Base-by-base conservation (phyloP, 306 rosid genomes). In the Rubus parviflorus region DNA sequence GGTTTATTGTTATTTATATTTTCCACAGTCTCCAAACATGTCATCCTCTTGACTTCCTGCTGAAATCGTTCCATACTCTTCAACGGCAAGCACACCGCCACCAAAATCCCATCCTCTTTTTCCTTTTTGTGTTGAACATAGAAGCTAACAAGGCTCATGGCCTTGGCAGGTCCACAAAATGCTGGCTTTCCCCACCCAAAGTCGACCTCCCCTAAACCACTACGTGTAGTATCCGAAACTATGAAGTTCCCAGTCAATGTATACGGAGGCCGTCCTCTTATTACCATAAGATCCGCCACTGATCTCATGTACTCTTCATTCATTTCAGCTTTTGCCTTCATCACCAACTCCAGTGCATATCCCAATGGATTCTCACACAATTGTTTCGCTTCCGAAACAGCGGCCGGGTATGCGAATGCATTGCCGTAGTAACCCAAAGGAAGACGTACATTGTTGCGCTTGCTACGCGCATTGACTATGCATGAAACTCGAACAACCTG, bases 131-230 rank as follows among this genome's bases (percentile, higher is more conserved):
- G 19, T 0, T 68, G 46, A 0, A 74, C 1, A 2, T 9, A 54
- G 74, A n/a, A 85, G 30, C 76, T 78, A 16, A 20, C 30, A 25
- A 15, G 56, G 8, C 66, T 77, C 15, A 53, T 11, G 2, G 47
- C 0, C 6, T 77, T 79, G 9, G 86, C 79, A 0, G 10, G 48
- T 20, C 89, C 90, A 20, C 71, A 83, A 75, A 58, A 86, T 1
- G 72, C 17, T 0, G 89, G 81, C 19, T 66, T 68, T 6, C 91
- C 92, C 92, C 91, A 88, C 1, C 97, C 94, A 42, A 85, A 89
- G 57, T 85, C 58, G 4, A 88, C 42, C 16, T 81, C 73, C 53
- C 10, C 45, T 0, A 72, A 7, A 4, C 58, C 70, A 0, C 7
- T 12, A 38, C 75, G 69, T 0, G 81, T 58, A 2, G 7, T 0